These are phyloP conservation scores for Trichophyton equinum DNA, from an alignment of 2,329 filamentous ascomycete species.

Conservation along the genomic window DNA sequence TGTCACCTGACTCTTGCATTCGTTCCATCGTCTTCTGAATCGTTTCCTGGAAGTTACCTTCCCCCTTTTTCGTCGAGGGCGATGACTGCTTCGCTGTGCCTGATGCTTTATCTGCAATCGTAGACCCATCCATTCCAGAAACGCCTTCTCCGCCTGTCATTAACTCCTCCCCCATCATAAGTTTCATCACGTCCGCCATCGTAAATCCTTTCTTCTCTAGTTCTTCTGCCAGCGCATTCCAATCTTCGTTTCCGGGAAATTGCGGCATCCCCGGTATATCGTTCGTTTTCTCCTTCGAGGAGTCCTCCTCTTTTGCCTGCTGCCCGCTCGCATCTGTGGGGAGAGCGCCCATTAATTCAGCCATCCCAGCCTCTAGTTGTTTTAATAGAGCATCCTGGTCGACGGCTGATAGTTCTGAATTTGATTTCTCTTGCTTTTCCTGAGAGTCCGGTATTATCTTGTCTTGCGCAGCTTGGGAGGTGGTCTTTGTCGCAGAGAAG, in stretches of 20 bases:
- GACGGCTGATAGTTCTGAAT: not conserved
- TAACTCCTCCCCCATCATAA: conserved; percentile 20
- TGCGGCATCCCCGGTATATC: conserved; percentile 8
- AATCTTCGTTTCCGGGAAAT: conserved; percentile 14
- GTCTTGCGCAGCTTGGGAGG: not conserved
- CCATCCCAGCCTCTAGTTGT: conserved; percentile 84
- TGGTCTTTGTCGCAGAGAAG: conserved; percentile 49
- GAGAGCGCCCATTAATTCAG: conserved; percentile 56
- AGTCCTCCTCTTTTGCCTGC: conserved; percentile 45
- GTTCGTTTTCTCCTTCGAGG: conserved; percentile 37
- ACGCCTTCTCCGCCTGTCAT: not conserved
- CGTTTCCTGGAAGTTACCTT: conserved; percentile 75
- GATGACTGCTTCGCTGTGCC: conserved; percentile 15
- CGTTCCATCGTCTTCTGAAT: conserved; percentile 91
- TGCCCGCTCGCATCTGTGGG: conserved; percentile 18
- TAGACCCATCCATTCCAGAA: conserved; percentile 8
- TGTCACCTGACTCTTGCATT: conserved; percentile 79
- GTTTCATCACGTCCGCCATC: conserved; percentile 21
- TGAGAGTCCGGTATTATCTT: not conserved
- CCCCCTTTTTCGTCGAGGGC: conserved; percentile 23
- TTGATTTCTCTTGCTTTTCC: not conserved
- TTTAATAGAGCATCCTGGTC: conserved; percentile 50
- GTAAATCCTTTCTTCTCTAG: conserved; percentile 21
- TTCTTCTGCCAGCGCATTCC: conserved; percentile 22
- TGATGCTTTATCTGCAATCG: conserved; percentile 12